Percentiles rank a stretch among this genome's conserved stretches.
Evolutionary conservation across 2,329 filamentous ascomycete species (phyloP).

Genomic region (Epichloe bromicola): DNA sequence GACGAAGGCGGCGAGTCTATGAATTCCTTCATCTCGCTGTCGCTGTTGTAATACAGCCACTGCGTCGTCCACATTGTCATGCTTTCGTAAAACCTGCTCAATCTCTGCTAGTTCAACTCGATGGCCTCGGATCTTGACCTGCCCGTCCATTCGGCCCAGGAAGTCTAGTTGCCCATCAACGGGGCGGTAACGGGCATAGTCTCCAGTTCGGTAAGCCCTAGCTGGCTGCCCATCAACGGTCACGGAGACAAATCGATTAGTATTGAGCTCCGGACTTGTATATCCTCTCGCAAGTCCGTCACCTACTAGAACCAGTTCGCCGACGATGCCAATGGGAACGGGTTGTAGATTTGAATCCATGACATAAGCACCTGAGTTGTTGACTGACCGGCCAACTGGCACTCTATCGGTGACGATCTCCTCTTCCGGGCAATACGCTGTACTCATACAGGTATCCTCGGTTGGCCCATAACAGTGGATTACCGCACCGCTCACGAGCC

Average conservation of each 20-base stretch:
- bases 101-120: background rate
- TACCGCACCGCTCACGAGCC: conserved; percentile 1
- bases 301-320: background rate
- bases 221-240: background rate
- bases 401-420: background rate
- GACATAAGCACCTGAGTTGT: background rate
- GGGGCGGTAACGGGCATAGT: background rate
- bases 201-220: background rate
- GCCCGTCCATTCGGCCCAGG: background rate
- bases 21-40: background rate
- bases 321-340: background rate
- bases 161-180: background rate
- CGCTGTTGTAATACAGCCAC: background rate
- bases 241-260: background rate
- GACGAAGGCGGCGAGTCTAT: background rate
- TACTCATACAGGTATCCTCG: conserved; percentile 9
- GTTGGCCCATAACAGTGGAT: conserved; percentile 10
- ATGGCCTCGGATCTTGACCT: background rate
- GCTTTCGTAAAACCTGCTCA: background rate
- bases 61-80: background rate
- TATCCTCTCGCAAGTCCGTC: conserved; percentile 3
- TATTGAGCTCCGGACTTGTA: background rate
- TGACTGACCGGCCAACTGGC: background rate
- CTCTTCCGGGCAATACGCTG: background rate
- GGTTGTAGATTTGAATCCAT: background rate